Base-by-base conservation (phyloP, 2,329 filamentous ascomycete genomes). In the Rhytidhysteron rufulum region DNA sequence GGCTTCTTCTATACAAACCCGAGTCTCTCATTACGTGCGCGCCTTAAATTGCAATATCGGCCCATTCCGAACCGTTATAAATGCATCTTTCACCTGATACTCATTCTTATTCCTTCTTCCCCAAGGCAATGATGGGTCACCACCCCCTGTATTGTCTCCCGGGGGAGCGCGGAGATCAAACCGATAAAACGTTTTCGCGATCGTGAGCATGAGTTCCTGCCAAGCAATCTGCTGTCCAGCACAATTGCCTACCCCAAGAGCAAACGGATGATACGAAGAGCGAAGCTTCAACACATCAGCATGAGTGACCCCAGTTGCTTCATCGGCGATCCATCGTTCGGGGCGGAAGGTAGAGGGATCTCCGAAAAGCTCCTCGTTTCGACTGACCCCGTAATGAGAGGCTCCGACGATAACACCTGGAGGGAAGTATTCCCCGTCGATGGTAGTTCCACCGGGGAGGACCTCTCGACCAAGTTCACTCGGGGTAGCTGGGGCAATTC, bases 1-100 rank as follows among this genome's bases (percentile, higher is more conserved):
- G n/a, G n/a, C n/a, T n/a, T n/a, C n/a, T n/a, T n/a, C n/a, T n/a
- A n/a, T n/a, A n/a, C n/a, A n/a, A n/a, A n/a, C n/a, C n/a, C n/a
- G n/a, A n/a, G n/a, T n/a, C n/a, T n/a, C n/a, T n/a, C n/a, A n/a
- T n/a, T n/a, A n/a, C n/a, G n/a, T n/a, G n/a, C n/a, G n/a, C n/a
- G n/a, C n/a, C n/a, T n/a, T 42, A 47, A 58, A 43, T 34, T 57
- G 40, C 9, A 55, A 31, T 29, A 55, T 44, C 5, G 57, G 57
- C 16, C 58, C 57, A 39, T 58, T 34, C 20, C 49, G 51, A 11
- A 49, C 43, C 4, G 42, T 42, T n/a, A 55, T 30, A 37, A 55
- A 46, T 27, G 37, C 41, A 41, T 46, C 43, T 7, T 19, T 30
- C 32, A 40, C 40, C 29, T 43, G 43, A 8, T 31, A 37, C 15